phyloP scores from a whole-genome alignment of 108 stramenopile species.

The Cylindrotheca fusiformis region DNA sequence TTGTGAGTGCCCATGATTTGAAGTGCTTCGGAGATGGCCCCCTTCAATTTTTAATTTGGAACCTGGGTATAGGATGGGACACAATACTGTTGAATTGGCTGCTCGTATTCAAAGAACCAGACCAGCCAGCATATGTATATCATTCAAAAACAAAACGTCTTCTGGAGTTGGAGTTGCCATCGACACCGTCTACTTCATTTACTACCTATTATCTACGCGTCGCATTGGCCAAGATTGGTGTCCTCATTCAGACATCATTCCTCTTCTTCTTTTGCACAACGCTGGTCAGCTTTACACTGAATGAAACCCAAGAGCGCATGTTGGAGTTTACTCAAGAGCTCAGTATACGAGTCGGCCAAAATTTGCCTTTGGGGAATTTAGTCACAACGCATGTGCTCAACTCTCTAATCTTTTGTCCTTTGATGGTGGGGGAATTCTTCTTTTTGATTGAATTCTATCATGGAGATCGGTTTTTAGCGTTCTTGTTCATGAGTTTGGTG shows the following conservation, averaged over 20 bases:
- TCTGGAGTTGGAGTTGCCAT: conserved; percentile 11
- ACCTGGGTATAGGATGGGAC: conserved; percentile 52
- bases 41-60: conserved; percentile 38
- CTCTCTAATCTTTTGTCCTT: conserved; percentile 89
- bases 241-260: conserved; percentile 76
- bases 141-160: conserved; percentile 32
- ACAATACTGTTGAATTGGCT: conserved; percentile 79
- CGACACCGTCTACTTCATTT: background rate
- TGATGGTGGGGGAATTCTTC: conserved; percentile 93
- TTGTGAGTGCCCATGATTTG: conserved; percentile 46
- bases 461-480: conserved; percentile 89
- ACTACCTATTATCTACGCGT: background rate
- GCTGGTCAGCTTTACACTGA: conserved; percentile 85
- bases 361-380: conserved; percentile 52
- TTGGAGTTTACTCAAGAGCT: conserved; percentile 88
- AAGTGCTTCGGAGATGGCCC: conserved; percentile 80
- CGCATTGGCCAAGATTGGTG: conserved; percentile 30
- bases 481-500: conserved; percentile 83
- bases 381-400: conserved; percentile 67
- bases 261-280: conserved; percentile 91
- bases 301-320: conserved; percentile 98
- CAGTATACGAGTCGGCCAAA: conserved; percentile 53
- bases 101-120: background rate
- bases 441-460: conserved; percentile 91
- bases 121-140: conserved; percentile 38